Evolutionary conservation across 805 yeast genomes (phyloP).

Genomic region (Wickerhamiella alocasiicola): DNA sequence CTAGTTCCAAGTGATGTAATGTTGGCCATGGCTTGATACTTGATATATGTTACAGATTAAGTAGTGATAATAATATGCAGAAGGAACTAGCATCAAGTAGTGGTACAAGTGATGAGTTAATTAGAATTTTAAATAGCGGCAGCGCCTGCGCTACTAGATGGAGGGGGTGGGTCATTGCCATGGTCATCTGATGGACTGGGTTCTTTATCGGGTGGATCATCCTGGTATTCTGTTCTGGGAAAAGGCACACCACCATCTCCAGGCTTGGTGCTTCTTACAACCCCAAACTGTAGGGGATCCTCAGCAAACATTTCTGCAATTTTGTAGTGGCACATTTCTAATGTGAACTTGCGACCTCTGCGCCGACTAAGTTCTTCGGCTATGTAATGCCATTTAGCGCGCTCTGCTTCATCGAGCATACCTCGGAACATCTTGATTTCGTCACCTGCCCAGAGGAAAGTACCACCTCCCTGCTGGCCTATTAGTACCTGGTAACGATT

Average conservation of each 20-base stretch:
- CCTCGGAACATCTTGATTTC: constrained; percentile 41
- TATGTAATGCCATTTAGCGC: constrained; percentile 57
- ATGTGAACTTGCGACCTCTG: constrained; percentile 38
- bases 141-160: constrained; percentile 2
- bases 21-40: too few species aligned
- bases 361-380: constrained; percentile 45
- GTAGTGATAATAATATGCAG: too few species aligned
- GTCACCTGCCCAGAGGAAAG: constrained; percentile 47
- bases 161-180: not conserved
- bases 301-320: constrained; percentile 40
- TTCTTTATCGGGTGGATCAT: not conserved
- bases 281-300: constrained; percentile 47
- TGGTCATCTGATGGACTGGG: constrained; percentile 3
- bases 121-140: not conserved
- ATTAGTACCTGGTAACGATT: constrained; percentile 69
- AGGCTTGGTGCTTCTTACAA: constrained; percentile 25
- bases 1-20: too few species aligned
- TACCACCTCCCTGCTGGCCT: constrained; percentile 72
- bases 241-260: constrained; percentile 19
- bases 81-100: too few species aligned
- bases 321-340: constrained; percentile 43
- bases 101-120: not conserved
- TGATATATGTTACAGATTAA: too few species aligned
- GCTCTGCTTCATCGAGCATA: constrained; percentile 55
- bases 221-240: constrained; percentile 13